Evolutionary conservation across 805 yeast genomes (phyloP).

Genomic region (Yamadazyma phyllophila): DNA sequence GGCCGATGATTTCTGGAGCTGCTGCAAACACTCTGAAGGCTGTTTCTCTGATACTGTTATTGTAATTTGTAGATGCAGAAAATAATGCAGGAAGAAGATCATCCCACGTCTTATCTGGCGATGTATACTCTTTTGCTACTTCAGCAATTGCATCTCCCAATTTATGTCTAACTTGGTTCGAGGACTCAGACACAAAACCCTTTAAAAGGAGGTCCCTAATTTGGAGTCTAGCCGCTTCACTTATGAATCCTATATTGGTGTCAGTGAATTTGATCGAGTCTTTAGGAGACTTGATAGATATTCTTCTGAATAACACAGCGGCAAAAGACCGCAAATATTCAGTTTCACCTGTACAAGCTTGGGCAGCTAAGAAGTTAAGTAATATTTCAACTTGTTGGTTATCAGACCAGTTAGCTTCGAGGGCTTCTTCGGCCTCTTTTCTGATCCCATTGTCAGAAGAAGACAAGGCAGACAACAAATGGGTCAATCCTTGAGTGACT

Average conservation of each 20-base stretch:
- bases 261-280: slow-evolving; percentile 63
- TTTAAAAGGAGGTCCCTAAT: slow-evolving; percentile 64
- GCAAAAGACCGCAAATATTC: slow-evolving; percentile 66
- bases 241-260: slow-evolving; percentile 71
- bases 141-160: slow-evolving; percentile 93
- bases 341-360: slow-evolving; percentile 61
- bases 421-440: slow-evolving; percentile 69
- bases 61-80: slow-evolving; percentile 54
- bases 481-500: slow-evolving; percentile 49
- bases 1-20: slow-evolving; percentile 74
- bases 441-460: slow-evolving; percentile 78
- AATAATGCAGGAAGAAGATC: slow-evolving; percentile 74
- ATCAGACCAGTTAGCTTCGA: slow-evolving; percentile 73
- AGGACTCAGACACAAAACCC: slow-evolving; percentile 69
- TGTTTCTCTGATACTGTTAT: slow-evolving; percentile 77
- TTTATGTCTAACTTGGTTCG: slow-evolving; percentile 83
- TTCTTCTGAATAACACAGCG: slow-evolving; percentile 86
- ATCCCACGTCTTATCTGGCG: slow-evolving; percentile 63
- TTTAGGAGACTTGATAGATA: slow-evolving; percentile 78
- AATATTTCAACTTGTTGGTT: slow-evolving; percentile 58
- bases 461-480: slow-evolving; percentile 56
- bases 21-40: slow-evolving; percentile 86
- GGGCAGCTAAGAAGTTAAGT: slow-evolving; percentile 77
- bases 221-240: slow-evolving; percentile 55
- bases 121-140: slow-evolving; percentile 68